These are phyloP conservation scores for Suillus lakei DNA, from an alignment of 768 basidiomycete genomes.

Conservation along the genomic window DNA sequence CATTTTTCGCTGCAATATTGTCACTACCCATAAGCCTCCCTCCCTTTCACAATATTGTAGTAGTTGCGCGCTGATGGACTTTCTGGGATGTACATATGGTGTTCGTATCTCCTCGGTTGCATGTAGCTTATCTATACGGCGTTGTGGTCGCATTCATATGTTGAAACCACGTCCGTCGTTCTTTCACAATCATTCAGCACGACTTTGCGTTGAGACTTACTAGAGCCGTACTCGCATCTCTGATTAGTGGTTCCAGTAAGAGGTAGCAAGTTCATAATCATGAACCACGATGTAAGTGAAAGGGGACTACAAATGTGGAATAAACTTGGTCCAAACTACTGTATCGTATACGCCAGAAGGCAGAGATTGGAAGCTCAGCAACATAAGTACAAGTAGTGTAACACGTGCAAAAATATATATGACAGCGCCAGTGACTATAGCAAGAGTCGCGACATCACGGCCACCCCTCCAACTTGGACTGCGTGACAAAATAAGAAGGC, in stretches of 20 bases:
- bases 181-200: too few relatives aligned
- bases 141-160: not conserved
- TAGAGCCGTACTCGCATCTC: too few relatives aligned
- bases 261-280: not conserved
- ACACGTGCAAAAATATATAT: conserved; percentile 19
- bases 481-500: too few relatives aligned
- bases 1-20: too few relatives aligned
- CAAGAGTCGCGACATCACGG: too few relatives aligned
- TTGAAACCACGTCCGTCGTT: not conserved
- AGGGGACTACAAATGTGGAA: conserved; percentile 11
- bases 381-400: conserved; percentile 12
- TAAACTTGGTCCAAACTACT: conserved; percentile 20
- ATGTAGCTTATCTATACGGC: not conserved
- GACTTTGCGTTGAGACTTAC: too few relatives aligned
- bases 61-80: too few relatives aligned
- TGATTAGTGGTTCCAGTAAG: too few relatives aligned
- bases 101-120: too few relatives aligned
- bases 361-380: conserved; percentile 16
- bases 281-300: not conserved
- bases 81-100: too few relatives aligned
- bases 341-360: conserved; percentile 16
- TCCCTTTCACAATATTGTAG: not conserved
- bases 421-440: not conserved
- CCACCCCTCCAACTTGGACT: too few relatives aligned
- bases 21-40: too few relatives aligned